Evolutionary conservation across 805 yeast genomes (phyloP), one percentile per base, ranked within the genome.

Genomic region (Candida fluviatilis): DNA sequence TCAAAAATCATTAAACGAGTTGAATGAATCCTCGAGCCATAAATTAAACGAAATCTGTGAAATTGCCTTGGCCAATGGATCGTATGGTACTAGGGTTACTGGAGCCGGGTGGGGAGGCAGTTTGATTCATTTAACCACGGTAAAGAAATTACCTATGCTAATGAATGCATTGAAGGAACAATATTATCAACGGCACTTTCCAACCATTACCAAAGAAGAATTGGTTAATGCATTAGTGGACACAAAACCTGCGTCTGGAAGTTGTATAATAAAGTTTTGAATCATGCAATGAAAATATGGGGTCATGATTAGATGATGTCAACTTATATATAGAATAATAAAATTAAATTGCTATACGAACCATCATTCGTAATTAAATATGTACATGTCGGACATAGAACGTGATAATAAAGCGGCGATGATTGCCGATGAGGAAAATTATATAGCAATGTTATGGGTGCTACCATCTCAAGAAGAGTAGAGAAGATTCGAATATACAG

Each of bases 71-170:
- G 52, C 46, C 2, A 67, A 73, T 42, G 89, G 88, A 3, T 66
- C 85, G 1, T 66, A 58, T 41, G 89, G 89, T 13, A 76, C 85
- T 1, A 67, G 90, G 38, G 70, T 80, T n/a, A 82, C 89, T 7
- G 90, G 89, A 18, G 89, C 90, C 14, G 90, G 90, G 3, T 82
- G 80, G 72, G 89, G 89, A 24, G 89, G 89, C 4, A 76, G 81
- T 21, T 69, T 83, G 0, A 83, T 82, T n/a, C 85, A 81, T 52
- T 58, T 82, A 39, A 75, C 82, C 8, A 60, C 73, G 3, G 60
- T 62, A 4, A 66, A 67, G 41, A 69, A 64, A 41, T 59, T 72
- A 8, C 54, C 51, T 0, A 37, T 38, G 2, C 63, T 78, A 19
- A 55, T 58, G 7, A 40, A 45, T 2, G 78, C 82, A 0, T 61